Evolutionary conservation across 1,139 yeast genomes (phyloP).

Genomic region (Kodamaea alishanica): DNA sequence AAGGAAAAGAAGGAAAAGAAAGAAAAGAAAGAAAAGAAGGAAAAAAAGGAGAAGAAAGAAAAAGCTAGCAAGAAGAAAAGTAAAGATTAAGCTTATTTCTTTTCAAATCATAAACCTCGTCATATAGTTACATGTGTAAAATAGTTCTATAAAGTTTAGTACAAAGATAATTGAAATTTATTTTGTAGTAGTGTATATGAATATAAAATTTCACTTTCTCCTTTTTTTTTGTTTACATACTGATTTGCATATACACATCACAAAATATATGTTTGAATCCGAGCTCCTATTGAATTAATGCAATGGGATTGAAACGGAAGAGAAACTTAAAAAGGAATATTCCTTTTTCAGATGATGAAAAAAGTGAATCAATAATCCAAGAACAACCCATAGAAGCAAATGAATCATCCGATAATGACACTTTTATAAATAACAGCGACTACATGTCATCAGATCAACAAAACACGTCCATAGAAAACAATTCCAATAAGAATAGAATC

Average conservation of each 20-base stretch:
- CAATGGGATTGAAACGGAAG: conserved; percentile 15
- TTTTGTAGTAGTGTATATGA: neutral
- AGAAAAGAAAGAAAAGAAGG: conserved; percentile 19
- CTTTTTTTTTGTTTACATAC: conserved; percentile 3
- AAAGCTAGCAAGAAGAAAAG: conserved; percentile 19
- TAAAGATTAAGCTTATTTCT: conserved; percentile 9
- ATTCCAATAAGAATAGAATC: neutral
- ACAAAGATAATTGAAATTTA: no score
- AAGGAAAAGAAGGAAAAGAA: conserved; percentile 19
- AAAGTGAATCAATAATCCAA: no score
- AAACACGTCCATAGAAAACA: conserved; percentile 2
- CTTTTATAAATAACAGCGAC: conserved; percentile 45
- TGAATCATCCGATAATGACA: conserved; percentile 15
- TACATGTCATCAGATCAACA: conserved; percentile 12
- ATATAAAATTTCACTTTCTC: neutral
- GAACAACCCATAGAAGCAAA: conserved; percentile 3
- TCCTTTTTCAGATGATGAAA: conserved; percentile 12
- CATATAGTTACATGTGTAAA: neutral
- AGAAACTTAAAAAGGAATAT: conserved; percentile 9
- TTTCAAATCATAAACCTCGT: neutral
- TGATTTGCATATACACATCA: neutral
- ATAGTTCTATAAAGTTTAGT: no score
- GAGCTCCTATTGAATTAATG: no score
- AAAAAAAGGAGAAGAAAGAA: conserved; percentile 19
- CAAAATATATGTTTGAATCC: neutral